Conservation (phyloP, 75 land plant species). For the Cunninghamia lanceolata region DNA sequence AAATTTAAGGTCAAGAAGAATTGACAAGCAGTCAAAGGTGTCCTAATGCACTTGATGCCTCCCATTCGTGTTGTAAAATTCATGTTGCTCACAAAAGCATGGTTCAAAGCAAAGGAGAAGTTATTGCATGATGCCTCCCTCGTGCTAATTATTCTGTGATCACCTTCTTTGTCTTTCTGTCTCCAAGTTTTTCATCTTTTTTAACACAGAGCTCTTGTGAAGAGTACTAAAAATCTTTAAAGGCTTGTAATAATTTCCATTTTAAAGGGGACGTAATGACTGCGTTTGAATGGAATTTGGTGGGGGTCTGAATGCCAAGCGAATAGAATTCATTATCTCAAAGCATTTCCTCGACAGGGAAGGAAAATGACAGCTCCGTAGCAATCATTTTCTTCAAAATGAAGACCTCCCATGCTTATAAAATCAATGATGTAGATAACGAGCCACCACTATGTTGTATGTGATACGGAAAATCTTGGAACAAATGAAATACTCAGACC, state of each 20-base stretch:
- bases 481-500: too few species aligned
- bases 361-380: background rate
- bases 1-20: background rate
- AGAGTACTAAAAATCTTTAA: background rate
- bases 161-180: background rate
- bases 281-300: background rate
- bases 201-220: background rate
- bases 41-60: background rate
- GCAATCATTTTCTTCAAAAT: background rate
- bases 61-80: constrained; percentile 1
- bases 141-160: background rate
- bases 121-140: background rate
- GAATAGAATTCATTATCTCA: background rate
- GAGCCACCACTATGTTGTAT: too few species aligned
- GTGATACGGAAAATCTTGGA: too few species aligned
- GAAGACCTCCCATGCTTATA: background rate
- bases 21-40: background rate
- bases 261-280: background rate
- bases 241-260: background rate
- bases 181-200: background rate
- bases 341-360: background rate
- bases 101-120: background rate
- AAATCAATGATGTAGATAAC: background rate
- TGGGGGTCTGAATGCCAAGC: background rate
- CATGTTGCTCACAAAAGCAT: background rate